These are phyloP conservation scores for Penicillium sp. DNA, from an alignment of 2,329 filamentous ascomycete genomes.

Conservation along the genomic window DNA sequence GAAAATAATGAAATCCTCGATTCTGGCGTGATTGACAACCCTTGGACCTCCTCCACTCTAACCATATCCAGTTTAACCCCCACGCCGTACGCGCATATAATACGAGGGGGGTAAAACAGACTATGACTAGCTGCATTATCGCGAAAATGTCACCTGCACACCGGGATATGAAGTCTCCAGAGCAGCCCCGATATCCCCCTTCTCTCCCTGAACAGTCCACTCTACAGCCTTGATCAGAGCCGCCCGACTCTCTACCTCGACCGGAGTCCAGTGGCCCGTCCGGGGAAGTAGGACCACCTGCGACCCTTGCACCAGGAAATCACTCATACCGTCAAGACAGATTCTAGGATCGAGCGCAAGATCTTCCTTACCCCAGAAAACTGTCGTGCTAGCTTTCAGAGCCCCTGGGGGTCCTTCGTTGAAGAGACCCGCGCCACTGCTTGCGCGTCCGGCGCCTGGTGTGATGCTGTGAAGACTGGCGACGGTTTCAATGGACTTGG, in stretches of 20 bases:
- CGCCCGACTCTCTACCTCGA: constrained; percentile 47
- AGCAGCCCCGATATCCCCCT: constrained; percentile 34
- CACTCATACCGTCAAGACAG: constrained; percentile 54
- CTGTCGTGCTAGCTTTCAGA: constrained; percentile 54
- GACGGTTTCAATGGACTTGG: constrained; percentile 54
- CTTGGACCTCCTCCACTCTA: constrained; percentile 2
- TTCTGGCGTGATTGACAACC: not conserved
- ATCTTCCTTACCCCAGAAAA: constrained; percentile 57
- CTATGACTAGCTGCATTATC: constrained; percentile 20
- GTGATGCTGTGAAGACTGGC: constrained; percentile 49
- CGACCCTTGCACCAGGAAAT: constrained; percentile 52
- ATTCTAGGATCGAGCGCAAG: constrained; percentile 52
- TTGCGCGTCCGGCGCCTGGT: constrained; percentile 32
- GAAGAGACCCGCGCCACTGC: constrained; percentile 46
- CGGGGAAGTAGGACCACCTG: constrained; percentile 53
- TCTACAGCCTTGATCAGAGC: constrained; percentile 45
- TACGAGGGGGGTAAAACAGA: not conserved
- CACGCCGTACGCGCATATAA: not conserved
- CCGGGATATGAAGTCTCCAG: constrained; percentile 36
- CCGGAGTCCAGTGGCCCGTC: constrained; percentile 56
- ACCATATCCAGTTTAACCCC: not conserved
- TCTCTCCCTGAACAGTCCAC: constrained; percentile 42
- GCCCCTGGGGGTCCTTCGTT: constrained; percentile 47
- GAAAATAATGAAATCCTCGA: not conserved
- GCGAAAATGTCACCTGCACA: constrained; percentile 33